Conservation (phyloP, 441 rosid species). For the Pelargonium australe region DNA sequence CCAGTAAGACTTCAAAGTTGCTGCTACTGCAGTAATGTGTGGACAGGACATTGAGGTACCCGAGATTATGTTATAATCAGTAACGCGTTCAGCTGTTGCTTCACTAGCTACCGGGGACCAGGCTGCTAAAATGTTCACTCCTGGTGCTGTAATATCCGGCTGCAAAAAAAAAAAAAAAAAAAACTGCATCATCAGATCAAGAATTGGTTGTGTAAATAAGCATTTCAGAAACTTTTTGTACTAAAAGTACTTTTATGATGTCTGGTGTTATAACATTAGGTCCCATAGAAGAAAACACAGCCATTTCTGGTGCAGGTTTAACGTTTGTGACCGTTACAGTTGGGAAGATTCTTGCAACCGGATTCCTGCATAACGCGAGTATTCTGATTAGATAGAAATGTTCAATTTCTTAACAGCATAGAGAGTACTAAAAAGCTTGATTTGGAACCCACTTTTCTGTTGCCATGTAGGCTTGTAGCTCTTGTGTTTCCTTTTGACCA, state of each 20-base stretch:
- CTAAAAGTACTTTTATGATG: conserved; percentile 34
- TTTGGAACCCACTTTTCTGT: conserved; percentile 29
- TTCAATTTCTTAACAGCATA: background rate
- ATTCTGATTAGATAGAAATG: background rate
- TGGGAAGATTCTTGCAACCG: conserved; percentile 33
- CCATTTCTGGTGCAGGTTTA: conserved; percentile 39
- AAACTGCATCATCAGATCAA: conserved; percentile 9
- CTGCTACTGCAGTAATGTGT: conserved; percentile 41
- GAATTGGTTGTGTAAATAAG: background rate
- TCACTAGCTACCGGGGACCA: conserved; percentile 41
- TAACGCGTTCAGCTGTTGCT: conserved; percentile 21
- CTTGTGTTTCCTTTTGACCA: conserved; percentile 33
- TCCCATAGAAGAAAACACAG: conserved; percentile 43
- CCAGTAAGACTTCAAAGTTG: conserved; percentile 35
- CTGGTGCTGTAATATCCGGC: conserved; percentile 51
- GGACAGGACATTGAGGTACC: conserved; percentile 57
- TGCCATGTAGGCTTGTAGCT: conserved; percentile 35
- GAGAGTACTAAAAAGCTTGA: background rate
- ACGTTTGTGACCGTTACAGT: conserved; percentile 30
- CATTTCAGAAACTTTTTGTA: background rate
- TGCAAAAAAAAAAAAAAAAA: conserved; percentile 16
- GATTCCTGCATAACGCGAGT: conserved; percentile 24
- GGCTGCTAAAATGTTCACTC: conserved; percentile 44
- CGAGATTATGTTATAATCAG: conserved; percentile 38
- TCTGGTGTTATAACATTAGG: conserved; percentile 39